Evolutionary conservation across 805 yeast species (phyloP), one percentile per base, ranked within the genome.

Genomic region (Myxozyma melibiosi): DNA sequence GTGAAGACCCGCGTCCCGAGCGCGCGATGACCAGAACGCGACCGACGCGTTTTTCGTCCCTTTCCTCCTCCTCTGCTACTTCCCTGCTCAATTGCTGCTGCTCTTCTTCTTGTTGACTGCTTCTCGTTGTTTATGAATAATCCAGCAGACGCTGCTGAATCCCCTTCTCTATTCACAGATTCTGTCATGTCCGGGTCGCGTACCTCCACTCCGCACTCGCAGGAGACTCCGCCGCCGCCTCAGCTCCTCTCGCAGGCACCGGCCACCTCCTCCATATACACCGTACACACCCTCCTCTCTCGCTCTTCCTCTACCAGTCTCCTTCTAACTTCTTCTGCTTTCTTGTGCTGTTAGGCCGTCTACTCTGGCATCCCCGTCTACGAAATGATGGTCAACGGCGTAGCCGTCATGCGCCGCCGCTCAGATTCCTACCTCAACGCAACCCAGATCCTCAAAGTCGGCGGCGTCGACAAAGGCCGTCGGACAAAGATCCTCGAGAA

Each of bases 381-480:
- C 64, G 90, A 86, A 70, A 79, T 82, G 71, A 81, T 79, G 63
- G 82, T 85, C 38, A 72, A 77, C 41, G 85, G 82, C 58, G 80
- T 84, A 31, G 80, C 86, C 18, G 83, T 85, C 31, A 84, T 85
- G 88, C 75, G 88, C 51, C 74, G 90, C 47, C 76, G 80, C 44
- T 70, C 70, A 38, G 90, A 86, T 69, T 78, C 85, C 13, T 81
- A 82, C 76, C 80, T 86, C 63, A 86, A 86, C 68, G 90, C 88
- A 18, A 84, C 90, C 3, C 90, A 85, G 69, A 80, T 85, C 33
- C 74, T 86, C 53, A 84, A 84, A 67, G 78, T 85, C 27, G 88
- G 87, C 25, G 84, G 85, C 46, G 78, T 84, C 55, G 88, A 86
- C 63, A 80, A 84, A 65, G 82, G 86, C 20, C 78, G 80, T 57